Evolutionary conservation across 2,329 filamentous ascomycete species (phyloP), one percentile per base, ranked within the genome.

Genomic region (Phoma sp.): DNA sequence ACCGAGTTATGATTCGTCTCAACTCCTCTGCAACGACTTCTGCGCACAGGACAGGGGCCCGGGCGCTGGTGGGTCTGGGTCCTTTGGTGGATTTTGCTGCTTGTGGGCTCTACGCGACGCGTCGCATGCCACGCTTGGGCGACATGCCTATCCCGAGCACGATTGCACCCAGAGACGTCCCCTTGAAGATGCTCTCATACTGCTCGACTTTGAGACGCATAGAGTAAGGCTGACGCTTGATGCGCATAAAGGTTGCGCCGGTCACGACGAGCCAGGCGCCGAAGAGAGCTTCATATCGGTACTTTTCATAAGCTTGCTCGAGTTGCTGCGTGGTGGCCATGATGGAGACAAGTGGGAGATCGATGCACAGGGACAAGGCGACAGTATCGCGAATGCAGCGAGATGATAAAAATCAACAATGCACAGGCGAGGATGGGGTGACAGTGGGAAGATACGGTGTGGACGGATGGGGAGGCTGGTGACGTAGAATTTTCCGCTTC

Each of bases 141-240:
- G 65, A 57, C 30, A 67, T 67, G 4, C 65, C 65, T 48, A 69
- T 61, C 1, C 62, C 65, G 6, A 65, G 59, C 6, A 69, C 60
- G 10, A 69, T 59, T 4, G 66, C 65, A 32, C 66, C 62, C 9
- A 73, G 56, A 0, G 67, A 68, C 2, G 71, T 73, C 22, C 69
- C 69, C 39, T 75, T 74, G 65, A 73, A 72, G 25, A 72, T 71
- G 49, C 69, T 72, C 54, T 75, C 72, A 55, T 75, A 74, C 55
- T 75, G 70, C 50, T 71, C 71, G 8, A 65, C 61, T 54, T 74
- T 74, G 23, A 74, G 60, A 11, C 68, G 58, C 8, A 59, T 54
- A 47, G 64, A 66, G 58, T 72, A 75, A 4, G 69, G 72, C 57
- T 74, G 71, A 9, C 69, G 66, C 27, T 59, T 61, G 39, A 75